These are phyloP conservation scores for Lachnellula occidentalis DNA, from an alignment of 2,329 filamentous ascomycete species.

Conservation along the genomic window DNA sequence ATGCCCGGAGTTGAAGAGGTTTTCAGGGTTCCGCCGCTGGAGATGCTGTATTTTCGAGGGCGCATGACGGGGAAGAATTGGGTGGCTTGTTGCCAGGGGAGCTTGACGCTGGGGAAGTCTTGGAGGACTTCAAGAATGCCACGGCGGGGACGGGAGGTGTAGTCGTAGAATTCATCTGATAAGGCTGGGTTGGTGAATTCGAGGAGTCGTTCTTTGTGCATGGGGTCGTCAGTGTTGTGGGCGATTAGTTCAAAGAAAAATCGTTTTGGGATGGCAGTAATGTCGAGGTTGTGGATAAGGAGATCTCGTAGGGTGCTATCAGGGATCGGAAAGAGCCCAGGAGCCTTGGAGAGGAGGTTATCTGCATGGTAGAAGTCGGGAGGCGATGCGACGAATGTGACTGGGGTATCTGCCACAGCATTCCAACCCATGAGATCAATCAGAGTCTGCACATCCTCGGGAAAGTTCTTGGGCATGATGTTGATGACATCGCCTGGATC, in stretches of 20 bases:
- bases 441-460: constrained; percentile 71
- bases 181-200: constrained; percentile 78
- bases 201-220: constrained; percentile 73
- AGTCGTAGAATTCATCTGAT: constrained; percentile 91
- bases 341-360: constrained; percentile 31
- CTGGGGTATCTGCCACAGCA: constrained; percentile 60
- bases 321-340: constrained; percentile 29
- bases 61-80: constrained; percentile 75
- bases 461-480: constrained; percentile 83
- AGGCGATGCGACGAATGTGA: constrained; percentile 46
- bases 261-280: constrained; percentile 82
- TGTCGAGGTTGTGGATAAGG: constrained; percentile 77
- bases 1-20: constrained; percentile 13
- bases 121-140: constrained; percentile 89
- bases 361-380: constrained; percentile 24
- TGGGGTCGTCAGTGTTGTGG: constrained; percentile 64
- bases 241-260: constrained; percentile 77
- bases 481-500: constrained; percentile 75
- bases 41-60: constrained; percentile 91
- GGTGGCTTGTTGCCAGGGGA: constrained; percentile 69
- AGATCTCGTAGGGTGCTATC: constrained; percentile 60
- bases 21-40: constrained; percentile 55
- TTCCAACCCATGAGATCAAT: constrained; percentile 77
- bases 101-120: constrained; percentile 78
- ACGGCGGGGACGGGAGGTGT: constrained; percentile 82